phyloP scores from a whole-genome alignment of 176 grass and related monocot species.

The Carex littledalei region DNA sequence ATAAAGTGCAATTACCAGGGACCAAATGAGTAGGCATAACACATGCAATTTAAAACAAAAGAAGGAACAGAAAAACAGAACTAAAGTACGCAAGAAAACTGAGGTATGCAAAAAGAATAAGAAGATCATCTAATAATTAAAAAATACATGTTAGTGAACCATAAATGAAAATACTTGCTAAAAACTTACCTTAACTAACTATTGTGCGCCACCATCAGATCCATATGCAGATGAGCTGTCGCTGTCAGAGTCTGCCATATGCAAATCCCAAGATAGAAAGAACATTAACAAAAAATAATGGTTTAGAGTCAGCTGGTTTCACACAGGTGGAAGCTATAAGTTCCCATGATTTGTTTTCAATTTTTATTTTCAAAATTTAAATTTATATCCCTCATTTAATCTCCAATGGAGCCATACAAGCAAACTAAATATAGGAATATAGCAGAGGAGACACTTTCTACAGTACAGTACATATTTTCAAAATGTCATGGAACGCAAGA shows the following conservation, averaged over 20 bases:
- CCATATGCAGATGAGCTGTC: conserved; percentile 84
- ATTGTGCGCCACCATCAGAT: conserved; percentile 36
- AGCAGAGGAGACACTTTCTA: background rate
- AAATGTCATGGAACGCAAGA: background rate
- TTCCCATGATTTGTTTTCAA: background rate
- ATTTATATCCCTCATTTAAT: background rate
- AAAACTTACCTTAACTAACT: conserved; percentile 9
- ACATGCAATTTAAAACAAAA: background rate
- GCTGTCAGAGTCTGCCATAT: conserved; percentile 81
- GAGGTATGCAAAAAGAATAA: background rate
- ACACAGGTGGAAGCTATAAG: background rate
- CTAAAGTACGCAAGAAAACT: background rate
- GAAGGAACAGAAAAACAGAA: background rate
- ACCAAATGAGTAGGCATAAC: background rate
- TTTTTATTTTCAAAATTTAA: background rate
- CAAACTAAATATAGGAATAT: background rate
- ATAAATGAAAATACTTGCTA: background rate
- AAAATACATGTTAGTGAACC: background rate
- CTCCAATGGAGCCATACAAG: background rate
- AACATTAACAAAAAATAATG: background rate
- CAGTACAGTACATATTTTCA: background rate
- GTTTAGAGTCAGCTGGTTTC: background rate
- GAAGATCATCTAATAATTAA: background rate
- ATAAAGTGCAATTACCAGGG: background rate
- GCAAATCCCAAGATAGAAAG: conserved; percentile 2